phyloP scores from a whole-genome alignment of 306 rosid species.

The Lathyrus oleraceus region DNA sequence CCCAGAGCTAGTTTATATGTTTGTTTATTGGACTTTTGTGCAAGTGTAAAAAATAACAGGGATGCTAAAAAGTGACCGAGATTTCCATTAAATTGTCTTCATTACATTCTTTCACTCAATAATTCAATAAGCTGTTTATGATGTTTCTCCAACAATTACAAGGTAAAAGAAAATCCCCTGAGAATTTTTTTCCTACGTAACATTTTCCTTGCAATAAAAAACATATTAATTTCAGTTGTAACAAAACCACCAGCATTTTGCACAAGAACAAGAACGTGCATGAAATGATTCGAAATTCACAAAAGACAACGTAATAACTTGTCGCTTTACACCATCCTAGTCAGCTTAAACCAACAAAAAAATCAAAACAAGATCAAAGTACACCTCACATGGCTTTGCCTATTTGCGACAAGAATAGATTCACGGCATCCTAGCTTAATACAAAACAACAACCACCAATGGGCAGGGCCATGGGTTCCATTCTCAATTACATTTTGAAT shows the following conservation, averaged over 20 bases:
- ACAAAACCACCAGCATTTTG: not conserved
- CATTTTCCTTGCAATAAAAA: too few species aligned
- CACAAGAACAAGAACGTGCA: not conserved
- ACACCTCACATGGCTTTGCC: constrained; percentile 43
- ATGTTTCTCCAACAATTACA: too few species aligned
- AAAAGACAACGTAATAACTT: constrained; percentile 38
- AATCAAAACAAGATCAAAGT: constrained; percentile 13
- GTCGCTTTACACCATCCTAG: constrained; percentile 34
- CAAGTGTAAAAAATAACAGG: too few species aligned
- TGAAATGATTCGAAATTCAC: constrained; percentile 37
- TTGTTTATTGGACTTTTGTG: too few species aligned
- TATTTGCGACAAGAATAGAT: constrained; percentile 34
- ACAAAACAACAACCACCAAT: constrained; percentile 2
- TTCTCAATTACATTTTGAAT: constrained; percentile 24
- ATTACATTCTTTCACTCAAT: too few species aligned
- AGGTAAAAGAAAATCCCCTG: too few species aligned
- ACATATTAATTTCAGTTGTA: too few species aligned
- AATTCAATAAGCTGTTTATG: too few species aligned
- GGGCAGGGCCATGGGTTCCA: constrained; percentile 42
- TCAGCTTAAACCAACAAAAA: constrained; percentile 13
- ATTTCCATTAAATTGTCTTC: too few species aligned
- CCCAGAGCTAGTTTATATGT: too few species aligned
- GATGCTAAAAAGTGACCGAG: too few species aligned
- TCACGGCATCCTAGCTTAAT: constrained; percentile 31
- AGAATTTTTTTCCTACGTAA: too few species aligned